Evolutionary conservation across 257 asterid species (phyloP), one percentile per base, ranked within the genome.

Genomic region (Penstemon barbatus): DNA sequence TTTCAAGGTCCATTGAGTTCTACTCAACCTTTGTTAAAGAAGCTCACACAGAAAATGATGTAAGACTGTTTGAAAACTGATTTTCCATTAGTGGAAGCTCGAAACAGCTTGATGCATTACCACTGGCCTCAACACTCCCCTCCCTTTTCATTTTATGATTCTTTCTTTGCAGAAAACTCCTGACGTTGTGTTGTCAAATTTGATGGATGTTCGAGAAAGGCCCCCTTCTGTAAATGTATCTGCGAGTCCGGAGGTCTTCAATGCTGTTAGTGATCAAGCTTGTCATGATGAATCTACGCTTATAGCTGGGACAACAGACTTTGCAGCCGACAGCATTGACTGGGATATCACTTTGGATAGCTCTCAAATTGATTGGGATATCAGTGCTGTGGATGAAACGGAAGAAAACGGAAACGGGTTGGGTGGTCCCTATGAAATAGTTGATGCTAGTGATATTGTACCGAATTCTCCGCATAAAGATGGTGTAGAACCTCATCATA

Each of bases 391-490:
- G 59, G 92, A 88, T 74, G 85, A 78, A 78, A 80, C 90, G 6
- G 98, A 88, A 68, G 96, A 88, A 65, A 86, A 75, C 56, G 95
- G 92, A 58, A 84, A 88, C 70, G 98, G 96, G 36, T 80, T 92
- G 73, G 98, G 97, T 71, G 98, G 97, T 69, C 96, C 96, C 8
- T 92, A 90, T 72, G 97, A 92, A 81, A 92, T 92, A 58, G 87
- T 92, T 49, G 82, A 91, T 83, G 97, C 92, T 65, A 87, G 91
- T 73, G 96, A 93, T 78, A 68, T 78, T 67, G 46, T 73, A 54
- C 85, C 87, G 61, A 74, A 77, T 75, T 74, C 93, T 68, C 81
- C 87, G 69, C 77, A 57, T 65, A 68, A 68, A 54, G 83, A 77
- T 64, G 78, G 70, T 65, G 61, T 37, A 5, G 75, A 59, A 70